phyloP scores from a whole-genome alignment of 805 yeast species.

The Clavispora santaluciae region DNA sequence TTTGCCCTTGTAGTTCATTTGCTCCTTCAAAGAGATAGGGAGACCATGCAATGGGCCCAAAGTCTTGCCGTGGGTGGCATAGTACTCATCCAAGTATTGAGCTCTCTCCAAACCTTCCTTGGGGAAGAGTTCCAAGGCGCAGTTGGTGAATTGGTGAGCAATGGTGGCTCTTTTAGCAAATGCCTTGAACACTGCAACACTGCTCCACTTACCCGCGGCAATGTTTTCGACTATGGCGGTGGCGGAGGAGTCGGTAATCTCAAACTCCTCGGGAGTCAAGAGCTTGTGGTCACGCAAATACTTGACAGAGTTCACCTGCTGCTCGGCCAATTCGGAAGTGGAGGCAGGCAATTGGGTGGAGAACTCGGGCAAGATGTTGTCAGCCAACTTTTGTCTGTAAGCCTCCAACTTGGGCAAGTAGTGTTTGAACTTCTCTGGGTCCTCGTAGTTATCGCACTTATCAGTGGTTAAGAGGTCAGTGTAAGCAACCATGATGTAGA shows the following conservation, averaged over 20 bases:
- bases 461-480: conserved; percentile 28
- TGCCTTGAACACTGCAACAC: conserved; percentile 54
- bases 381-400: conserved; percentile 33
- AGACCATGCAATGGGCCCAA: conserved; percentile 65
- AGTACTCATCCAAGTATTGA: conserved; percentile 48
- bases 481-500: conserved; percentile 13
- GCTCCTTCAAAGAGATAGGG: conserved; percentile 65
- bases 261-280: conserved; percentile 34
- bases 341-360: conserved; percentile 30
- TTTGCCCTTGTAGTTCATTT: conserved; percentile 48
- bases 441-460: conserved; percentile 29
- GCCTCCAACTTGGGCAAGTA: conserved; percentile 46
- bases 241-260: conserved; percentile 43
- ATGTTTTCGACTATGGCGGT: conserved; percentile 39
- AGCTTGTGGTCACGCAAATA: conserved; percentile 31
- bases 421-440: conserved; percentile 34
- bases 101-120: conserved; percentile 59
- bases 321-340: conserved; percentile 27
- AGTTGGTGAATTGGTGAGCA: conserved; percentile 59
- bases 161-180: conserved; percentile 61
- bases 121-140: conserved; percentile 57
- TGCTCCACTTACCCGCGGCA: conserved; percentile 41
- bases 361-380: conserved; percentile 40
- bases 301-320: conserved; percentile 35
- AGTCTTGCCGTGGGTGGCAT: conserved; percentile 41